Evolutionary conservation across 169 alveolate species (phyloP), one percentile per base, ranked within the genome.

Genomic region (Plasmodium falciparum): DNA sequence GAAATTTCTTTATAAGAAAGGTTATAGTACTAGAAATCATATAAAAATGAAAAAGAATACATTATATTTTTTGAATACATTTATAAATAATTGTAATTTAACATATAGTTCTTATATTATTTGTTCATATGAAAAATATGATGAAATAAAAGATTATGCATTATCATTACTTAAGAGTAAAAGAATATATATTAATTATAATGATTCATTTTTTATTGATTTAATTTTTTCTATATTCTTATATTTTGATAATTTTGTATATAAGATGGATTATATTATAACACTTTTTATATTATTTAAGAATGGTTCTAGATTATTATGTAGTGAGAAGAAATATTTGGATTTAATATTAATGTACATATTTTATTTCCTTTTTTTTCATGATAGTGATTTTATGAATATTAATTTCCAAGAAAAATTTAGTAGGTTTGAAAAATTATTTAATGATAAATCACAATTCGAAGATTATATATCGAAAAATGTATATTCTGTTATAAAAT

Each of bases 11-110:
- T 20, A 58, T 26, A 50, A 50, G 12, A 80, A 69, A 69, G 58
- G 70, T 69, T 80, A 80, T 59, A 69, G 67, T 15, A 50, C 39
- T 12, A 59, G 52, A 22, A 80, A 80, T 69, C 90, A 80, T 15
- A 69, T 69, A 67, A 80, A 80, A 80, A 80, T 80, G 90, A 80
- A 80, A 62, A 80, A 80, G 17, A 80, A 80, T 80, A 54, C 73
- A 22, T 50, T 80, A 24, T 17, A 80, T 45, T 80, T 80, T 67
- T 69, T 80, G 54, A 80, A 83, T 50, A 69, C 22, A 54, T 80
- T 69, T 69, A 43, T 80, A 50, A 39, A 47, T 26, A 80, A 69
- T 33, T 26, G 33, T 50, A 80, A 62, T 80, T 15, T 80, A 61
- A 17, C 74, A 17, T 80, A 67, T 61, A 45, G 85, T 52, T 66